Percentiles rank a stretch among this genome's conserved stretches.
Conservation (phyloP, 2,329 filamentous ascomycete genomes). For the Ascochyta koolunga region DNA sequence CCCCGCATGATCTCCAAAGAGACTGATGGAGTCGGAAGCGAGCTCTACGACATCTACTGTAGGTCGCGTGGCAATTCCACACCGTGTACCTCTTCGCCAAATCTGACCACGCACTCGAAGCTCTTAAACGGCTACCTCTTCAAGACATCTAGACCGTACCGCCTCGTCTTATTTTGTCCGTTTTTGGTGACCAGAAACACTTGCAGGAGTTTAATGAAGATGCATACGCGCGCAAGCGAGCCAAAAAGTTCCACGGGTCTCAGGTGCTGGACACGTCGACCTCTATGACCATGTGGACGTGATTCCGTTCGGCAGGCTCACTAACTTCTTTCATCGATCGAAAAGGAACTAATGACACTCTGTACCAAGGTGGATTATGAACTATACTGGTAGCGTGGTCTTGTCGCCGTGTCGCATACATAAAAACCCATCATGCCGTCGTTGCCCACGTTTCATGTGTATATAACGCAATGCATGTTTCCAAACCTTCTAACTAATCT, state of each 20-base stretch:
- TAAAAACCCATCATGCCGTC: too few species aligned
- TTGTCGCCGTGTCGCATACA: too few species aligned
- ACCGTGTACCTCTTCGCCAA: slow-evolving; percentile 15
- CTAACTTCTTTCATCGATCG: too few species aligned
- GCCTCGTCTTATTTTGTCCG: slow-evolving; percentile 38
- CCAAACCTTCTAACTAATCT: too few species aligned
- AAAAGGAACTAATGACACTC: too few species aligned
- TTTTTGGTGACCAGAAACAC: slow-evolving; percentile 34
- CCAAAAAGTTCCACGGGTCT: slow-evolving; percentile 48
- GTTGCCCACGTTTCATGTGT: too few species aligned
- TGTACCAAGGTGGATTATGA: too few species aligned
- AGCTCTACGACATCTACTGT: slow-evolving; percentile 45
- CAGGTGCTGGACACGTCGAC: slow-evolving; percentile 20
- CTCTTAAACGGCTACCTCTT: slow-evolving; percentile 41
- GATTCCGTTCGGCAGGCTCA: too few species aligned
- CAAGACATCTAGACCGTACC: slow-evolving; percentile 39
- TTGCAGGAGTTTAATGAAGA: slow-evolving; percentile 39
- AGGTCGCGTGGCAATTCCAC: slow-evolving; percentile 38
- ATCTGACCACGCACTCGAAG: neutral
- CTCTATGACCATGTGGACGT: too few species aligned
- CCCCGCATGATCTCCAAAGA: slow-evolving; percentile 15
- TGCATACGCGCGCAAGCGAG: slow-evolving; percentile 36
- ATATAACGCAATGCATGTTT: too few species aligned
- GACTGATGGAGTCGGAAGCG: slow-evolving; percentile 25
- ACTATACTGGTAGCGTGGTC: too few species aligned